Conservation (phyloP, 257 asterid species). For the Ehretia macrophylla region DNA sequence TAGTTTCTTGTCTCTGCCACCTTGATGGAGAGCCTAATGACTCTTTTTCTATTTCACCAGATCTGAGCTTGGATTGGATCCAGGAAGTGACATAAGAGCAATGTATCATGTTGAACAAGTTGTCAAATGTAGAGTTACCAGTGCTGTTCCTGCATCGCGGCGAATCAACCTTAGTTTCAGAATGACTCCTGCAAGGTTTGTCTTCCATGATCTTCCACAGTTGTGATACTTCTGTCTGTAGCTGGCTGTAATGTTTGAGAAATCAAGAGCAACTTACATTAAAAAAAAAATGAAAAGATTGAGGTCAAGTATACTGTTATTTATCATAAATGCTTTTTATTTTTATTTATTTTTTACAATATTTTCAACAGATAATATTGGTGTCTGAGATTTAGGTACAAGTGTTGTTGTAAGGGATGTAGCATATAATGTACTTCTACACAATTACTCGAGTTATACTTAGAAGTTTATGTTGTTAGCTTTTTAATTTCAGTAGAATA, state of each 20-base stretch:
- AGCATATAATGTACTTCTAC: no score
- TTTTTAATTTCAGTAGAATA: no score
- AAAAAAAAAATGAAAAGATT: no score
- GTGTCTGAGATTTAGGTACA: no score
- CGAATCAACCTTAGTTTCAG: constrained; percentile 81
- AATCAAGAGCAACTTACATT: no score
- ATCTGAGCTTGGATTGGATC: constrained; percentile 89
- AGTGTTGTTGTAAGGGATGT: no score
- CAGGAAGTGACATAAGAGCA: constrained; percentile 68
- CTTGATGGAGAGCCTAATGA: constrained; percentile 1
- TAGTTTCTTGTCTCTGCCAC: background rate
- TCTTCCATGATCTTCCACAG: constrained; percentile 12
- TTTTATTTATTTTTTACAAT: no score
- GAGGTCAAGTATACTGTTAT: no score
- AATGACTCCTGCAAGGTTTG: constrained; percentile 66
- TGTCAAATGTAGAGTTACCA: constrained; percentile 86
- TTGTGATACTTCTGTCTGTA: constrained; percentile 5
- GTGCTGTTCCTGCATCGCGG: constrained; percentile 55
- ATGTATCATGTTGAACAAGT: constrained; percentile 95
- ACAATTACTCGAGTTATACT: no score
- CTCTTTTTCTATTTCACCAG: constrained; percentile 41
- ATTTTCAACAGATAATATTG: no score
- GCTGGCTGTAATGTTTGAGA: background rate
- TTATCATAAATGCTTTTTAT: no score
- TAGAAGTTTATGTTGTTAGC: background rate